A percentile compares a stretch with the other conserved stretches of the same genome.
Conservation (phyloP, 78 protist species). For the Bodo saltans region DNA sequence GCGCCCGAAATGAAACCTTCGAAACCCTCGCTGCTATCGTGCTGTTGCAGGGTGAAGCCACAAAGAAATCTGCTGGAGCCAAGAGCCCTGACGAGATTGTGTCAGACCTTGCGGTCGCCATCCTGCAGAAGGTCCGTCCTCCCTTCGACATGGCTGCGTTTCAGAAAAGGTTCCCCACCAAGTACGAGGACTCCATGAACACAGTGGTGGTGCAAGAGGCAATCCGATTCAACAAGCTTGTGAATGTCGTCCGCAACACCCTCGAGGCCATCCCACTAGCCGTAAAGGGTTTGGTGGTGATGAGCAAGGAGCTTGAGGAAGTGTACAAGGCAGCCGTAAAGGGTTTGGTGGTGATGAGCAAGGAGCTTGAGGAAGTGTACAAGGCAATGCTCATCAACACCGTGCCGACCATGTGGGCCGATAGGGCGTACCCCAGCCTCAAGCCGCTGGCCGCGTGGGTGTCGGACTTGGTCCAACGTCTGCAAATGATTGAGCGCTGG, state of each 20-base stretch:
- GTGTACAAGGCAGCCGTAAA: constrained; percentile 60
- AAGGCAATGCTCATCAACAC: constrained; percentile 41
- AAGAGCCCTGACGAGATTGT: constrained; percentile 30
- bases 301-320: constrained; percentile 60
- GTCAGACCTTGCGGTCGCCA: constrained; percentile 16
- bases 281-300: constrained; percentile 71
- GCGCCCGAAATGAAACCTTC: constrained; percentile 50
- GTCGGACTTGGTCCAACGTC: constrained; percentile 54
- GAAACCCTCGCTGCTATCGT: constrained; percentile 27
- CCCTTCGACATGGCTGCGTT: constrained; percentile 32
- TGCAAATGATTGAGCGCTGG: constrained; percentile 51
- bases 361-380: constrained; percentile 53
- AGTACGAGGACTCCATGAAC: constrained; percentile 63
- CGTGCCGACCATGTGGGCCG: constrained; percentile 40
- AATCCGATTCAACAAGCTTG: constrained; percentile 67
- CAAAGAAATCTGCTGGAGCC: too few relatives aligned
- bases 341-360: constrained; percentile 75
- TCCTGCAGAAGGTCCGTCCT: constrained; percentile 38
- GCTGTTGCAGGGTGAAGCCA: constrained; percentile 48
- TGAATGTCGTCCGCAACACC: constrained; percentile 29
- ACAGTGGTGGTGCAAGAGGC: constrained; percentile 73
- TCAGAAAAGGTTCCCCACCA: constrained; percentile 45
- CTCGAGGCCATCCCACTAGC: constrained; percentile 65
- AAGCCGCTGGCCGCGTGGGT: constrained; percentile 77
- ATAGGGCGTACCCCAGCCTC: constrained; percentile 71